Conservation (phyloP, 129 eudicot genomes). For the Ambrosia artemisiifolia region DNA sequence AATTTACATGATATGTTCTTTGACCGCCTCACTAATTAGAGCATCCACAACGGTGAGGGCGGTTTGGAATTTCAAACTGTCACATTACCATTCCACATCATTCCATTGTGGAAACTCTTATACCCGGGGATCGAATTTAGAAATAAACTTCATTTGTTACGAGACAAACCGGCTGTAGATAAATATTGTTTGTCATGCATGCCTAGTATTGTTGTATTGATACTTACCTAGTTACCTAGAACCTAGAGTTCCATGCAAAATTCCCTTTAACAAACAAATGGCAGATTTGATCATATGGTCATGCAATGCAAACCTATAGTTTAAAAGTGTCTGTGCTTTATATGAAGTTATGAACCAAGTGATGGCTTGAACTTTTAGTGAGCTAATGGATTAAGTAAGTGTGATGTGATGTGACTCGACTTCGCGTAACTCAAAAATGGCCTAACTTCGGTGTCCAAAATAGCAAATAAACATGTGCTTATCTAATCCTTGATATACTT, state of each 20-base stretch:
- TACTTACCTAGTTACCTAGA: too few species aligned
- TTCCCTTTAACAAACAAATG: background rate
- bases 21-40: too few species aligned
- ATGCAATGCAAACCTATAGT: background rate
- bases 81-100: too few species aligned
- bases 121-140: background rate
- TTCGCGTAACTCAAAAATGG: background rate
- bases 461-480: background rate
- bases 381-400: too few species aligned
- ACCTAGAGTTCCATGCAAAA: background rate
- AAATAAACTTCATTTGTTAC: background rate
- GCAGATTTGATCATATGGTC: background rate
- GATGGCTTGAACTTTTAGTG: conserved; percentile 9
- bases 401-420: too few species aligned
- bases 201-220: background rate
- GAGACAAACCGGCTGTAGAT: background rate
- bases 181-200: background rate
- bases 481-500: background rate
- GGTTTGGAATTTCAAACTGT: too few species aligned
- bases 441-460: too few species aligned
- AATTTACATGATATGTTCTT: too few species aligned
- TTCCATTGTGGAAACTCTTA: too few species aligned
- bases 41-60: background rate
- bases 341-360: background rate
- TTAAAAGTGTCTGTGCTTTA: background rate